Evolutionary conservation across 345 rosid species (phyloP).

Genomic region (Sisymbrium irio): DNA sequence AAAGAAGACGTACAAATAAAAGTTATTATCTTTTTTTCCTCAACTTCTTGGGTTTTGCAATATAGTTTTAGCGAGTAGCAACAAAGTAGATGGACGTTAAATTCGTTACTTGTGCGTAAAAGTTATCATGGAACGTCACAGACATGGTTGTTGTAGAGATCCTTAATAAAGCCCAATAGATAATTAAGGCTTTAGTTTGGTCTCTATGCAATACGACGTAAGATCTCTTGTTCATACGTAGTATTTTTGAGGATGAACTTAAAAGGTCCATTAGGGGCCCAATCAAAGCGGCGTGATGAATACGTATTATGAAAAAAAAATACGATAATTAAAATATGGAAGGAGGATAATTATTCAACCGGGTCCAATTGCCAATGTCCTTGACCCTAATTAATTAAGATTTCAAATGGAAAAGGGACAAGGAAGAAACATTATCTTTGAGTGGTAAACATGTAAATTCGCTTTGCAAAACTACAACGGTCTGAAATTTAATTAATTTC

Average conservation of each 20-base stretch:
- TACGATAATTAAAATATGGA: background rate
- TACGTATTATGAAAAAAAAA: slow-evolving; percentile 17
- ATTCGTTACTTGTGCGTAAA: no score
- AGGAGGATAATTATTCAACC: slow-evolving; percentile 1
- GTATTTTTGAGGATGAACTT: background rate
- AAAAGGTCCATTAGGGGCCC: background rate
- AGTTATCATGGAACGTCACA: no score
- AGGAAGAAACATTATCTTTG: background rate
- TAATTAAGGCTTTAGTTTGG: background rate
- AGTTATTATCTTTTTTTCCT: no score
- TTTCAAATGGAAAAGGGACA: background rate
- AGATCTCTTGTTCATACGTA: background rate
- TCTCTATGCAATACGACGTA: background rate
- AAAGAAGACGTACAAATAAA: no score
- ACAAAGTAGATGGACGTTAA: background rate
- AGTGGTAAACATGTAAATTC: slow-evolving; percentile 8
- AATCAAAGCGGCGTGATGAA: background rate
- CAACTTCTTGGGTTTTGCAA: no score
- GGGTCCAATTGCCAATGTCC: slow-evolving; percentile 19
- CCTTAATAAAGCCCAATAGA: background rate
- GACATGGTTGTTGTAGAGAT: no score
- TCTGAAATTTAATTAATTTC: background rate
- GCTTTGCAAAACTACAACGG: slow-evolving; percentile 14
- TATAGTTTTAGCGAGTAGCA: background rate
- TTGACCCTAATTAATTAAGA: slow-evolving; percentile 5